Base-by-base conservation (phyloP, 345 rosid species). In the Acer negundo region DNA sequence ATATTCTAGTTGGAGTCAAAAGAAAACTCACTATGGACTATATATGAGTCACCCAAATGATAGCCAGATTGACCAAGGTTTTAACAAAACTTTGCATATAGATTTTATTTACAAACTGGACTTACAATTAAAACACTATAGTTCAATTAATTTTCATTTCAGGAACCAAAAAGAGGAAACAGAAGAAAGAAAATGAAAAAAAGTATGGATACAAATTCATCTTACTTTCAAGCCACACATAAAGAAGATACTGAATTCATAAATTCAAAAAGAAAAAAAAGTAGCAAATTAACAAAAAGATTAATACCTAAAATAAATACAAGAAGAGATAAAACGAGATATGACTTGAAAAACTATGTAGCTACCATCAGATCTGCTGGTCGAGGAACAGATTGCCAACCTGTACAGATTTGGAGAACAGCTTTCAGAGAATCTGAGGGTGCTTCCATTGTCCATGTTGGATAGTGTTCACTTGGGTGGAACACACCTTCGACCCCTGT, bases 371-470 rank as follows among this genome's bases (percentile, higher is more conserved):
- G 72, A 38, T 87, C 86, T 68, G 76, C 71, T 73, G 85, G 89
- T 72, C 78, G 68, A 73, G 93, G 71, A 80, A 85, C 38, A 35
- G 93, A 79, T 82, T 90, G 93, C 92, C 93, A 90, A 78, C 93
- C 96, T 0, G 89, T 77, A 80, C 91, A 88, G 62, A 88, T 84
- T 75, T 79, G 82, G 70, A 91, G 77, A 61, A 89, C 72, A 7
- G 76, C 85, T 78, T 87, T 91, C 72, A 91, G 75, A 79, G 91
- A 84, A 77, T 88, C 89, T 7, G 92, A 78, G 61, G 91, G 81
- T 24, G 84, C 81, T 77, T 91, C 93, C 35, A 84, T 73, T 5
- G 93, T 87, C 89, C 93, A 87, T 12, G 86, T 86, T 44, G 87
- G 84, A 74, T 88, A 91, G 80, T 75, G 76, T 38, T 87, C 89